These are phyloP conservation scores for Solanum virginianum DNA, from an alignment of 257 asterid genomes.

Conservation along the genomic window DNA sequence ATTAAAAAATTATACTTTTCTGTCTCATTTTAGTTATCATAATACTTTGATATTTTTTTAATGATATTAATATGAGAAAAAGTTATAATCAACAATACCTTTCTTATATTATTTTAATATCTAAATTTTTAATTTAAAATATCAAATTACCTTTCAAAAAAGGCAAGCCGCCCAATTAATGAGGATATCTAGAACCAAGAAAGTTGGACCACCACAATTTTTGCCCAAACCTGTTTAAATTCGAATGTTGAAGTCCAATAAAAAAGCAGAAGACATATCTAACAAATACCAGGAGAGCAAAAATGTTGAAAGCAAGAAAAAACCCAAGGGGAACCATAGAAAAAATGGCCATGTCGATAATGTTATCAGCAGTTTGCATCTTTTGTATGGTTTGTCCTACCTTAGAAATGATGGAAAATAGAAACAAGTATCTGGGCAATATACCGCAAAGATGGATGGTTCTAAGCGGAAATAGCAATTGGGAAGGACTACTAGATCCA, in stretches of 20 bases:
- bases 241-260: not conserved
- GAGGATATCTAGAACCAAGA: not conserved
- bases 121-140: too few relatives aligned
- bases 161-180: not conserved
- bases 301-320: not conserved
- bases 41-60: too few relatives aligned
- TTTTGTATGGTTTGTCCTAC: not conserved
- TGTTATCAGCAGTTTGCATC: not conserved
- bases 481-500: slow-evolving; percentile 40
- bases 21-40: too few relatives aligned
- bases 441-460: slow-evolving; percentile 35
- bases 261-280: not conserved
- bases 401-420: not conserved
- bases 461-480: slow-evolving; percentile 35
- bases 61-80: too few relatives aligned
- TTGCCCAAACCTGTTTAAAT: not conserved
- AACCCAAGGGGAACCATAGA: not conserved
- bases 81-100: too few relatives aligned
- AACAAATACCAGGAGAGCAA: not conserved
- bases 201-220: not conserved
- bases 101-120: too few relatives aligned
- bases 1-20: too few relatives aligned
- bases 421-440: not conserved
- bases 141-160: too few relatives aligned
- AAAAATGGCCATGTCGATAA: not conserved